Evolutionary conservation across 352 stramenopile genomes (phyloP).

Genomic region (Peronospora belbahrii): DNA sequence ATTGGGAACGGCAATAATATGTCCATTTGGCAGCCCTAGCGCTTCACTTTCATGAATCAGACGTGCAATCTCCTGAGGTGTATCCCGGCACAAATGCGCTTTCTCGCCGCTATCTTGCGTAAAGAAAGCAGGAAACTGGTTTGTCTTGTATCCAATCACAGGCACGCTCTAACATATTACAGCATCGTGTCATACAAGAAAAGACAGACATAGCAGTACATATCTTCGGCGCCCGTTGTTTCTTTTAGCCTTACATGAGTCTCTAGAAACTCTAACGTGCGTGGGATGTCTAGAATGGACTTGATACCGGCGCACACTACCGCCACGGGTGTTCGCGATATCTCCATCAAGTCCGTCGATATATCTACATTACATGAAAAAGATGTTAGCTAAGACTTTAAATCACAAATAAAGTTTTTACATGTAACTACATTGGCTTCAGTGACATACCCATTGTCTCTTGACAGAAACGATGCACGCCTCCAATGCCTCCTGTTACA

Average conservation of each 20-base stretch:
- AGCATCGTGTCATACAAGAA: slow-evolving; percentile 1
- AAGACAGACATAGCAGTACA: background rate
- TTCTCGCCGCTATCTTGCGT: slow-evolving; percentile 87
- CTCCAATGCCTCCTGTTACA: slow-evolving; percentile 95
- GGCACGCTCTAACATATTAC: slow-evolving; percentile 80
- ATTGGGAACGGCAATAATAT: slow-evolving; percentile 86
- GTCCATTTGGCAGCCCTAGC: slow-evolving; percentile 78
- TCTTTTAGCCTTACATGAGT: slow-evolving; percentile 53
- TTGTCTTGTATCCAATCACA: slow-evolving; percentile 85
- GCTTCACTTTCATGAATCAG: slow-evolving; percentile 75
- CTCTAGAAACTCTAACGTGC: slow-evolving; percentile 96
- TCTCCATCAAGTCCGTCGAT: slow-evolving; percentile 94
- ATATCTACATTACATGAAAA: slow-evolving; percentile 60
- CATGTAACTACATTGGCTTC: background rate
- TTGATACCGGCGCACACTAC: slow-evolving; percentile 98
- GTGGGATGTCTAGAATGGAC: slow-evolving; percentile 95
- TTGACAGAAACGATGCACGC: slow-evolving; percentile 92
- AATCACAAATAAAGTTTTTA: background rate
- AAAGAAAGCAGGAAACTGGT: slow-evolving; percentile 98
- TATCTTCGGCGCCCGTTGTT: background rate
- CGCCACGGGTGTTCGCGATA: slow-evolving; percentile 91
- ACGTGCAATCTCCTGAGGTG: slow-evolving; percentile 75
- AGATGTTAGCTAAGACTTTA: background rate
- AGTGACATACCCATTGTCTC: slow-evolving; percentile 75
- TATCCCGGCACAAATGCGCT: slow-evolving; percentile 82